phyloP scores from a whole-genome alignment of 2,329 filamentous ascomycete genomes.

The Cryphonectria japonica region DNA sequence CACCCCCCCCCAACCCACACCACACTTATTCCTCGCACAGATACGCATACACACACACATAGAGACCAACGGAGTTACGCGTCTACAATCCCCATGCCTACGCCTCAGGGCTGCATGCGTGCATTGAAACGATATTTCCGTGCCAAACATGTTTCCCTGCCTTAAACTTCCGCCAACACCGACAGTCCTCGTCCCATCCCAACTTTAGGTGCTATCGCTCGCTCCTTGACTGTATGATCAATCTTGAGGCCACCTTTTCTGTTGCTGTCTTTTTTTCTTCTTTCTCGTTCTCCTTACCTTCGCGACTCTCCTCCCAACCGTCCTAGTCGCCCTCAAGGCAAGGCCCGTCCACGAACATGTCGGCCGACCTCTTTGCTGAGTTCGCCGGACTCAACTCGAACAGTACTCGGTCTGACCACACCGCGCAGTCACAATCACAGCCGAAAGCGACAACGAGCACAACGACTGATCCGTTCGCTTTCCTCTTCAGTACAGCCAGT shows the following conservation, averaged over 20 bases:
- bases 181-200: not conserved
- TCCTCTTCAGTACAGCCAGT: constrained; percentile 33
- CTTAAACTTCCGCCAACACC: constrained; percentile 7
- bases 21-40: not conserved
- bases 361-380: constrained; percentile 67
- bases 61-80: not conserved
- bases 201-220: not conserved
- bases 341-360: constrained; percentile 50
- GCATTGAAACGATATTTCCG: constrained; percentile 4
- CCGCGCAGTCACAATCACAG: constrained; percentile 29
- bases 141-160: constrained; percentile 20
- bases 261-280: too few species aligned
- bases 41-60: not conserved
- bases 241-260: not conserved
- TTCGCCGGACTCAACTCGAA: constrained; percentile 56
- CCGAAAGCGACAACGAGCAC: constrained; percentile 27
- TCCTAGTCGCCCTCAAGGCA: constrained; percentile 4
- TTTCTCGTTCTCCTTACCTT: not conserved
- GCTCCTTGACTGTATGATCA: not conserved
- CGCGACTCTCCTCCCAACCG: constrained; percentile 14
- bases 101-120: constrained; percentile 18
- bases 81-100: not conserved
- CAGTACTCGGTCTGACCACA: constrained; percentile 33
- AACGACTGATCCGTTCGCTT: constrained; percentile 39
- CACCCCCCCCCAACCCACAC: not conserved